A percentile compares a stretch with the other conserved stretches of the same genome.
phyloP scores from a whole-genome alignment of 768 basidiomycete species.

The Tulasnella sp. region DNA sequence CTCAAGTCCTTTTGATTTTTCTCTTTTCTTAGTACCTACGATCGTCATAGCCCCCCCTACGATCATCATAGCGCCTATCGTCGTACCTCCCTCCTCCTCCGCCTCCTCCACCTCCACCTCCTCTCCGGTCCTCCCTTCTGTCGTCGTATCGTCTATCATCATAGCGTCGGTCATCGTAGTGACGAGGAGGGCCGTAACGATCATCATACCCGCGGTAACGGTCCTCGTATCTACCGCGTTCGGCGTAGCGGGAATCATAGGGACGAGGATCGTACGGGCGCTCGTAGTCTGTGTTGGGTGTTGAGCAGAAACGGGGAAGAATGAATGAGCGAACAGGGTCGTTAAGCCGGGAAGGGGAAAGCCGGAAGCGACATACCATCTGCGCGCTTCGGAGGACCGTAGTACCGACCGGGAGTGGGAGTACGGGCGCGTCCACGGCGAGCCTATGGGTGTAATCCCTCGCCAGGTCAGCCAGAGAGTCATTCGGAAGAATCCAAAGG shows the following conservation, averaged over 20 bases:
- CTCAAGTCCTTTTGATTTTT: not conserved
- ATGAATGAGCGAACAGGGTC: slow-evolving; percentile 10
- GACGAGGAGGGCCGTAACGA: slow-evolving; percentile 25
- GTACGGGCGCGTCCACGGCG: slow-evolving; percentile 86
- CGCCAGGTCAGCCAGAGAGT: not conserved
- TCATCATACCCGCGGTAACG: slow-evolving; percentile 27
- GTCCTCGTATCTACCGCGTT: slow-evolving; percentile 42
- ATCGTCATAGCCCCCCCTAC: slow-evolving; percentile 36
- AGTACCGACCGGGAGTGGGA: slow-evolving; percentile 92
- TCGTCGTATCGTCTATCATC: slow-evolving; percentile 48
- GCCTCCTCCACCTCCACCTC: slow-evolving; percentile 39
- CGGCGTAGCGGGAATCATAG: slow-evolving; percentile 79
- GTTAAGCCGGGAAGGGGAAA: slow-evolving; percentile 1
- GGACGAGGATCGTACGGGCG: slow-evolving; percentile 90
- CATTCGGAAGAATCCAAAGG: not conserved
- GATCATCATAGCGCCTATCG: slow-evolving; percentile 36
- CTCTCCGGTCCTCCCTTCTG: slow-evolving; percentile 28
- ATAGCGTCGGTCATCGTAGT: slow-evolving; percentile 38
- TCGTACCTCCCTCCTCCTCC: slow-evolving; percentile 39
- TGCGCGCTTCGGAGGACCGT: slow-evolving; percentile 81
- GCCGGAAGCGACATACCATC: slow-evolving; percentile 48
- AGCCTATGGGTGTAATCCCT: slow-evolving; percentile 49
- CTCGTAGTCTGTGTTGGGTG: slow-evolving; percentile 50
- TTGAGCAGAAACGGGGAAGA: not conserved
- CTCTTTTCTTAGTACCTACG: slow-evolving; percentile 34